Evolutionary conservation across 176 grass and related monocot species (phyloP).

Genomic region (Juncus inflexus): DNA sequence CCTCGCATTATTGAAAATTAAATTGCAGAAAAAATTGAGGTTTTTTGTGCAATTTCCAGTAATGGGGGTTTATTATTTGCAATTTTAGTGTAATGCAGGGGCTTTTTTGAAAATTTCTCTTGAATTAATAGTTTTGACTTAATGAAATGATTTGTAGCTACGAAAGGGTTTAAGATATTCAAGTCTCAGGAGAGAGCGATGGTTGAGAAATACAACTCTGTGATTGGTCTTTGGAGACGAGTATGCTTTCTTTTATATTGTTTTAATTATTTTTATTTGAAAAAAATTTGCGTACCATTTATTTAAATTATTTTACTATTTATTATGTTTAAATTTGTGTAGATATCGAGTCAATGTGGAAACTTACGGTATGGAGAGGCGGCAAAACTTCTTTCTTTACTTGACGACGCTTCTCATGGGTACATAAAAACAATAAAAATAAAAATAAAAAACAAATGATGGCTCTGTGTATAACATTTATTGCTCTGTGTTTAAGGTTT

Average conservation of each 20-base stretch:
- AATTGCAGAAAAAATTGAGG: too few relatives aligned
- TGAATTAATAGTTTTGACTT: slow-evolving; percentile 8
- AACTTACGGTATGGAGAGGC: slow-evolving; percentile 66
- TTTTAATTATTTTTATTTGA: slow-evolving; percentile 4
- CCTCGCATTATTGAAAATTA: too few relatives aligned
- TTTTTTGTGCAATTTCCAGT: too few relatives aligned
- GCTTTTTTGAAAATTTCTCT: background rate
- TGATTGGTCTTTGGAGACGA: slow-evolving; percentile 85
- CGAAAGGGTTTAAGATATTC: slow-evolving; percentile 67
- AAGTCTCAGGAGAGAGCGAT: slow-evolving; percentile 60
- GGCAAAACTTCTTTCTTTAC: slow-evolving; percentile 68
- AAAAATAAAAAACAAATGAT: too few relatives aligned
- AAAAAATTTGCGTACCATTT: slow-evolving; percentile 20
- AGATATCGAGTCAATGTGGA: slow-evolving; percentile 69
- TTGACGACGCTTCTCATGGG: slow-evolving; percentile 87
- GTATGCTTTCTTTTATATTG: slow-evolving; percentile 34
- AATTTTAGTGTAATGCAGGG: background rate
- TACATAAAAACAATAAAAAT: slow-evolving; percentile 26
- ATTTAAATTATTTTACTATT: background rate
- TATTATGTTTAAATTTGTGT: slow-evolving; percentile 20
- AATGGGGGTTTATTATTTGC: background rate
- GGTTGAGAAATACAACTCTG: slow-evolving; percentile 90
- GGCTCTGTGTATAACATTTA: slow-evolving; percentile 2
- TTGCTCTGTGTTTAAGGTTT: slow-evolving; percentile 45
- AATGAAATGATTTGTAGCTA: slow-evolving; percentile 50